Base-by-base conservation (phyloP, 2,329 filamentous ascomycete species). In the Diplocarpon mali region DNA sequence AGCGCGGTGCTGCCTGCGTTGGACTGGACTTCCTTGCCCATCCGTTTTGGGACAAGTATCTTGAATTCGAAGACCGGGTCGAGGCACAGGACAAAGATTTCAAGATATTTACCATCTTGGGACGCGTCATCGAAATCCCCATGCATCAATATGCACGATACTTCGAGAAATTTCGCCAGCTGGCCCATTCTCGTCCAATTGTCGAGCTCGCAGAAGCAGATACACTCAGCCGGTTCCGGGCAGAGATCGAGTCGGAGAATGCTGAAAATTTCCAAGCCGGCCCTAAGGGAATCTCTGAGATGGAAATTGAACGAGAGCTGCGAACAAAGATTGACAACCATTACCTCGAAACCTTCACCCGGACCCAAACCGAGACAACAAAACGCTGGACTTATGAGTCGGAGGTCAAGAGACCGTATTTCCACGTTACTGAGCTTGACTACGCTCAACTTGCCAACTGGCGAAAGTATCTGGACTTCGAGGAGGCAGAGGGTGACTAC, bases 11-110 rank as follows among this genome's bases (percentile, higher is more conserved):
- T 24, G 75, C 75, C 27, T 82, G 77, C 57, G 88, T 95, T 34
- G 92, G 92, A 13, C 74, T 96, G 14, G 92, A 98, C 65, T 98
- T 95, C 61, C 73, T 95, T 27, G 83, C 89, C 2, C 88, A 95
- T 62, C 88, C 88, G 1, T 95, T 98, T 68, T 98, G 92, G 92
- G 92, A 98, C 65, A 96, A 95, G 67, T 98, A 95, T 60, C 78
- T 98, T 52, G 92, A 96, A 62, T 96, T 93, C 59, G 92, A 96
- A 63, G 89, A 95, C 62, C 83, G 89, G 1, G 72, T 90, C 50
- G 88, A 95, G 58, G 79, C 83, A 0, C 77, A 83, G 12, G 85
- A 93, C 52, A 86, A 80, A 58, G 76, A 83, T 12, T 85, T 92
- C 52, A 86, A 80, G 58, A 85, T 95, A 44, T 94, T 93, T 56